phyloP scores from a whole-genome alignment of 345 rosid genomes.

The Citrus unshiu region DNA sequence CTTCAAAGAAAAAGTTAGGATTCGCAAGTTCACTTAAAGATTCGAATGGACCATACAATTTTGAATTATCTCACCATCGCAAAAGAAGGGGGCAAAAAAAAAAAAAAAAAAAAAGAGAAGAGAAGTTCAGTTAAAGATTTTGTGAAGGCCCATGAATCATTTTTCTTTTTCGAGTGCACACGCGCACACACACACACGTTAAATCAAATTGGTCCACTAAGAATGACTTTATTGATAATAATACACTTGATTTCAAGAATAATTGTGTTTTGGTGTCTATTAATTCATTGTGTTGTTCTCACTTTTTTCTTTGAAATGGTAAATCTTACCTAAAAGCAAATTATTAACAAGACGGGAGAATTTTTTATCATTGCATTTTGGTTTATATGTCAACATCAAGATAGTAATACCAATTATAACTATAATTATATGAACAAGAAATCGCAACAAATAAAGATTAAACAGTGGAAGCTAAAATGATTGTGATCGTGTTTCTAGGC shows the following conservation, averaged over 20 bases:
- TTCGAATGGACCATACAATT: neutral
- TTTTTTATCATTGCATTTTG: constrained; percentile 34
- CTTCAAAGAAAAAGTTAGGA: neutral
- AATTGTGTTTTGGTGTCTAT: constrained; percentile 14
- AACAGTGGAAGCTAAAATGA: constrained; percentile 18
- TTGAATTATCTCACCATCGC: neutral
- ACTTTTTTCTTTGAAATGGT: neutral
- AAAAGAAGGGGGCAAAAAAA: neutral
- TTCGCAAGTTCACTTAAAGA: neutral
- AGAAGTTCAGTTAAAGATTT: neutral
- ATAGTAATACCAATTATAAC: constrained; percentile 32
- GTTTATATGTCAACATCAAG: constrained; percentile 37
- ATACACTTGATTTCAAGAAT: neutral
- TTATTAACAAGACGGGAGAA: neutral
- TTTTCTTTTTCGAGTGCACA: neutral
- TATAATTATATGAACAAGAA: constrained; percentile 25
- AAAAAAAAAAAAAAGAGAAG: neutral
- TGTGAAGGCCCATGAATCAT: neutral
- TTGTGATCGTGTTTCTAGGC: neutral
- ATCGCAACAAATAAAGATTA: constrained; percentile 20
- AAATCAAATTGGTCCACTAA: constrained; percentile 6
- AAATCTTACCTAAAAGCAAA: constrained; percentile 26
- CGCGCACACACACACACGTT: neutral
- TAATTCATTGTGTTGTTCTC: neutral
- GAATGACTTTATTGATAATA: constrained; percentile 4